Evolutionary conservation across 108 stramenopile species (phyloP), one percentile per base, ranked within the genome.

Genomic region (Skeletonema grethae): DNA sequence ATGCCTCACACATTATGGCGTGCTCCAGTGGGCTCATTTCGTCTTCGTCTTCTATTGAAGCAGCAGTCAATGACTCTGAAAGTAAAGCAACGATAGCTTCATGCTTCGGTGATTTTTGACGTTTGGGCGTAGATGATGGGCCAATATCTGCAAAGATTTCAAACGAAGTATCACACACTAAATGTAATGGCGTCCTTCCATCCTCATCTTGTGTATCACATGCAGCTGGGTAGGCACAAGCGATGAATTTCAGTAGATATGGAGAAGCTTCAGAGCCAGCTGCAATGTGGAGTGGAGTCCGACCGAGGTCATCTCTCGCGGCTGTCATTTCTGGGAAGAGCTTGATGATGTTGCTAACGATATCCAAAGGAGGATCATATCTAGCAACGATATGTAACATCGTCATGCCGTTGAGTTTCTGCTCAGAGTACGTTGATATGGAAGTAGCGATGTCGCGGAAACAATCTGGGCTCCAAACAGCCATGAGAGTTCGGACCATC

Each of bases 41-140:
- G 6, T 63, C 62, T 38, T 41, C 39, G 32, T 63, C 62, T 22
- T 63, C 62, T n/a, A 63, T 63, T 36, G 34, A 9, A 15, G 62
- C n/a, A 12, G 62, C 35, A 15, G 1, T 7, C 11, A 63, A 5
- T 16, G 61, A 63, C 16, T 63, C 62, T 9, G 62, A 63, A 0
- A 63, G 62, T 5, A 63, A 30, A 24, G 34, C 62, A 24, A 34
- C 11, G 5, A 63, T 30, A 24, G 34, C 29, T 5, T 36, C 62
- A 20, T 63, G 39, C 30, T 43, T 43, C 15, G 62, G 32, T 38
- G 20, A 18, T 18, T 38, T n/a, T 10, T 34, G 61, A 11, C 22
- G 34, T 3, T 34, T 34, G 3, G 32, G 20, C 2, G 13, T 12
- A 30, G 32, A 31, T 34, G 30, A 35, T 16, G n/a, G 20, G n/a